Conservation (phyloP, 306 rosid species). For the Potentilla sterilis region DNA sequence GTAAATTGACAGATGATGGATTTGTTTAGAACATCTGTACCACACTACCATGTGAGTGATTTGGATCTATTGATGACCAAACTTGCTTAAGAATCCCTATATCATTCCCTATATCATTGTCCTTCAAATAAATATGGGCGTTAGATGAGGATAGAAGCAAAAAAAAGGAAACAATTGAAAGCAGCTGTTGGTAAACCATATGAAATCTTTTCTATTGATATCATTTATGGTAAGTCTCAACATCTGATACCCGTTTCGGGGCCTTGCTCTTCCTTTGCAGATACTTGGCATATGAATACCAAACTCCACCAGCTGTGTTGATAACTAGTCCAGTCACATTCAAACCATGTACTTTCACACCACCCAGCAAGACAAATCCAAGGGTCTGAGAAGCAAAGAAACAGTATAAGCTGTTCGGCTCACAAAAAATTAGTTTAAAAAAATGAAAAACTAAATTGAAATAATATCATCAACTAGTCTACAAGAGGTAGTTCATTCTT, state of each 20-base stretch:
- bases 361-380: conserved; percentile 79
- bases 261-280: conserved; percentile 65
- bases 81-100: background rate
- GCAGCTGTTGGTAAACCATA: conserved; percentile 25
- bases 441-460: conserved; percentile 5
- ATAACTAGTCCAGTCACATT: conserved; percentile 84
- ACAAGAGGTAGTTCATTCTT: conserved; percentile 32
- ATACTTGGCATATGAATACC: conserved; percentile 93
- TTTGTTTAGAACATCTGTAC: conserved; percentile 7
- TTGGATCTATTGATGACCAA: background rate
- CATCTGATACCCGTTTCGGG: conserved; percentile 43
- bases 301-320: conserved; percentile 91
- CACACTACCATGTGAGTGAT: background rate
- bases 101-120: conserved; percentile 1
- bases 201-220: conserved; percentile 10
- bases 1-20: conserved; percentile 5
- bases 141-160: conserved; percentile 7
- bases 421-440: background rate
- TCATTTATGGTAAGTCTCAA: conserved; percentile 66
- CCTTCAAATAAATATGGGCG: background rate
- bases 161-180: conserved; percentile 1
- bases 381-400: conserved; percentile 58
- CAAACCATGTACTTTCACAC: conserved; percentile 79
- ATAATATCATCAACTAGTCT: conserved; percentile 21
- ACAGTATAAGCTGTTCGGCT: conserved; percentile 3